These are phyloP conservation scores for Camellia sinensis DNA, from an alignment of 148 eudicot genomes.

Conservation along the genomic window DNA sequence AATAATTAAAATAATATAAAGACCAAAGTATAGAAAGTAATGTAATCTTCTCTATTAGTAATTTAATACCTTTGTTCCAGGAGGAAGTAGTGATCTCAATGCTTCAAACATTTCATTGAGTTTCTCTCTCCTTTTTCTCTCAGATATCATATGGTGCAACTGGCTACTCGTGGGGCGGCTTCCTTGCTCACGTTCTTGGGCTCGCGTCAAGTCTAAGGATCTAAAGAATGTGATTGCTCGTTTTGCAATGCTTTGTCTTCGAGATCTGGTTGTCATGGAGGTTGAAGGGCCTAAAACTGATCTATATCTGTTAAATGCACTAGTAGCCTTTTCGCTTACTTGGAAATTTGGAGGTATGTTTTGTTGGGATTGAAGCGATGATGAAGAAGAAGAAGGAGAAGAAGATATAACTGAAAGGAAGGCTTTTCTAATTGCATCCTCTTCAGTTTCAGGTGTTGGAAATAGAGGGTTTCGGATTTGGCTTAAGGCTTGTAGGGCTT, in stretches of 20 bases:
- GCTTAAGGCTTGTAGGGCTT: slow-evolving; percentile 24
- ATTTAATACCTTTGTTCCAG: slow-evolving; percentile 70
- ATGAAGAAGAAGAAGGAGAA: slow-evolving; percentile 32
- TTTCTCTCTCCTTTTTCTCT: slow-evolving; percentile 76
- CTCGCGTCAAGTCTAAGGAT: slow-evolving; percentile 32
- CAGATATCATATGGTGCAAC: slow-evolving; percentile 80
- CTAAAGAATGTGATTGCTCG: slow-evolving; percentile 39
- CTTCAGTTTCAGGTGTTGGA: slow-evolving; percentile 46
- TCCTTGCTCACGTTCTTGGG: slow-evolving; percentile 27
- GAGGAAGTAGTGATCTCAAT: slow-evolving; percentile 77
- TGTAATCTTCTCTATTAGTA: no score
- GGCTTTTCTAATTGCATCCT: slow-evolving; percentile 60
- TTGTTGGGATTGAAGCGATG: slow-evolving; percentile 15
- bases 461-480: slow-evolving; percentile 33
- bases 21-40: no score
- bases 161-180: slow-evolving; percentile 49
- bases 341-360: background rate
- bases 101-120: slow-evolving; percentile 79
- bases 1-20: no score
- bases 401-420: slow-evolving; percentile 42
- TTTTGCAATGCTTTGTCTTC: slow-evolving; percentile 45
- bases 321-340: slow-evolving; percentile 7
- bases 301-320: slow-evolving; percentile 55
- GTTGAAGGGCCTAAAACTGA: slow-evolving; percentile 13
- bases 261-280: slow-evolving; percentile 12